Base-by-base conservation (phyloP, 768 basidiomycete genomes). In the Termitomyces sp. region DNA sequence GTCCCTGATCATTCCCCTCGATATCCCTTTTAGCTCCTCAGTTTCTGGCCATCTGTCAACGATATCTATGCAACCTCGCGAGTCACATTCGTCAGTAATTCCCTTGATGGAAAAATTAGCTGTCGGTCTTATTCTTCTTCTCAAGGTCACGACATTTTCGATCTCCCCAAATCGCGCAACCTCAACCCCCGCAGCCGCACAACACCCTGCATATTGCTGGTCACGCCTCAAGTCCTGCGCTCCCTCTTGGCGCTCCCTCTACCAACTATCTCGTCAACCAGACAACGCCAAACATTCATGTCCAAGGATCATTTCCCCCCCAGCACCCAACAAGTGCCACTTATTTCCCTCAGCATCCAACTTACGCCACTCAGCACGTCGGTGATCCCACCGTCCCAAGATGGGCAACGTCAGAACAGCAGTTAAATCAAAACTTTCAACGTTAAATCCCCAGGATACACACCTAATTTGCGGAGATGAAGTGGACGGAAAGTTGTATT, bases 1-100 rank as follows among this genome's bases (percentile, higher is more conserved):
- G 22, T 41, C 15, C 31, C 23, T 38, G 31, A 32, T 40, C 4
- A 22, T 25, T 44, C 31, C n/a, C 23, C 35, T 11, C n/a, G n/a
- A n/a, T n/a, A n/a, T 27, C 27, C 3, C 46, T 22, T 51, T 31
- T 59, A 84, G 84, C 60, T 75, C 80, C 49, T 75, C 83, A 33
- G 79, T 86, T 20, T 80, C 83, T 50, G 73, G 80, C 2, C 75
- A 81, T 46, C 52, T 81, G 22, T 59, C 67, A 7, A 35, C 44
- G 31, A 60, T 42, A 46, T 31, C 56, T 18, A 50, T 54, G 50
- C 56, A 50, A 12, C 55, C 58, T 16, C 54, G 57, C 20, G 53
- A 53, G 40, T 58, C 56, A 22, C 52, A 59, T 46, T 60, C 55
- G 62, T 63, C 27, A 56, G 62, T 55, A 18, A 15, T 51, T 22